A percentile compares a stretch with the other conserved stretches of the same genome.
Conservation (phyloP, 2,329 filamentous ascomycete genomes). For the Penicillium sp. region DNA sequence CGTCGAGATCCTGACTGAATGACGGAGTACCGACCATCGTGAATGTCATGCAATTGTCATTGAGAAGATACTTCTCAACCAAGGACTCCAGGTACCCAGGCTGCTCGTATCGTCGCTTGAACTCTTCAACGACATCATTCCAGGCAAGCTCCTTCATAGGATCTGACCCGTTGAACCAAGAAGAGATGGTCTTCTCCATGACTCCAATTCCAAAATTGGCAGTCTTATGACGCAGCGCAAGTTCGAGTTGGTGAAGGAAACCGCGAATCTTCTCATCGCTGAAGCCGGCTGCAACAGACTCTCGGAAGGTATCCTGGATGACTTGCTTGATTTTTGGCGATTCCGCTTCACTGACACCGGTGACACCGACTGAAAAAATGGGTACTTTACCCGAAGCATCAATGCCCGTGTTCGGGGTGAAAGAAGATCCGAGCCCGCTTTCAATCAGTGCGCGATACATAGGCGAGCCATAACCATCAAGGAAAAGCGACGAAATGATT, state of each 20-base stretch:
- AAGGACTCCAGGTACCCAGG: slow-evolving; percentile 77
- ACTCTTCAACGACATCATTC: slow-evolving; percentile 80
- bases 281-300: slow-evolving; percentile 70
- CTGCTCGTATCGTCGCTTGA: slow-evolving; percentile 68
- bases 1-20: slow-evolving; percentile 66
- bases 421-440: slow-evolving; percentile 82
- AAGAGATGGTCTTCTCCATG: slow-evolving; percentile 78
- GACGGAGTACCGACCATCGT: slow-evolving; percentile 83
- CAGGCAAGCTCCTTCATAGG: slow-evolving; percentile 86
- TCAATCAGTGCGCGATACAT: slow-evolving; percentile 86
- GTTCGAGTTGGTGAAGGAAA: slow-evolving; percentile 85
- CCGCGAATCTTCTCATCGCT: slow-evolving; percentile 87
- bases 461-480: slow-evolving; percentile 93
- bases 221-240: slow-evolving; percentile 93
- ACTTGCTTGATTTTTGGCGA: slow-evolving; percentile 69
- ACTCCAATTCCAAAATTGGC: slow-evolving; percentile 89
- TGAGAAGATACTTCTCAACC: slow-evolving; percentile 83
- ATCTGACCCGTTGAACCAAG: slow-evolving; percentile 93
- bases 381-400: slow-evolving; percentile 70
- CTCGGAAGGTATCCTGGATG: slow-evolving; percentile 65
- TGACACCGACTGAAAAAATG: slow-evolving; percentile 85
- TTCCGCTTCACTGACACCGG: slow-evolving; percentile 77
- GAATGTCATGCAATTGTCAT: slow-evolving; percentile 80
- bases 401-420: slow-evolving; percentile 89
- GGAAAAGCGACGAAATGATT: slow-evolving; percentile 73